Conservation (phyloP, 1,284 basidiomycete species). For the Testicularia cyperi region DNA sequence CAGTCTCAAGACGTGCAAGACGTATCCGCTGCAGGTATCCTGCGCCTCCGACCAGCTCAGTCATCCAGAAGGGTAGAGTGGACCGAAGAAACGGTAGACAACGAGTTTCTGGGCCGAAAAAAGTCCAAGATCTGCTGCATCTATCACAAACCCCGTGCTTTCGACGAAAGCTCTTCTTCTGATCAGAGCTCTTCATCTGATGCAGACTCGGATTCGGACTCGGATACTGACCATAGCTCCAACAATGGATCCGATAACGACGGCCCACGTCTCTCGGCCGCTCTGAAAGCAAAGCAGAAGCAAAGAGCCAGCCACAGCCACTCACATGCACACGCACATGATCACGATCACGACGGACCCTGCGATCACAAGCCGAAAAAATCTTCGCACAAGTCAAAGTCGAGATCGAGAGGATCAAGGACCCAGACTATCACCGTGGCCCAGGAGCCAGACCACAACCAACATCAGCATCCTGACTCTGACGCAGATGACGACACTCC, state of each 20-base stretch:
- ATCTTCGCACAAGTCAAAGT: no score
- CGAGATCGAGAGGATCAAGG: slow-evolving; percentile 1
- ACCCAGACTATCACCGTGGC: slow-evolving; percentile 14
- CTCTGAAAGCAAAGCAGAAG: no score
- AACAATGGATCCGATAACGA: no score
- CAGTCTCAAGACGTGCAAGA: no score
- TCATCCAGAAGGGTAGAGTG: slow-evolving; percentile 43
- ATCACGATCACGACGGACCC: no score
- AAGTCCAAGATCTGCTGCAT: slow-evolving; percentile 59
- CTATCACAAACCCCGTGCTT: slow-evolving; percentile 55
- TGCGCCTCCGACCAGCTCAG: slow-evolving; percentile 11
- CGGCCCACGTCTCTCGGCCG: no score
- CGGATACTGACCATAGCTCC: not conserved
- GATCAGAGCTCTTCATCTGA: slow-evolving; percentile 12
- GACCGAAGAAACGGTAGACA: slow-evolving; percentile 53
- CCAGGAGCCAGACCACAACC: not conserved
- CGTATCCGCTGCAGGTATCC: slow-evolving; percentile 6
- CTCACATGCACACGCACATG: no score
- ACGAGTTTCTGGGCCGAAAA: slow-evolving; percentile 51
- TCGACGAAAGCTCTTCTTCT: slow-evolving; percentile 49
- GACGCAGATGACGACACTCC: not conserved
- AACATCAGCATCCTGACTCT: slow-evolving; percentile 1
- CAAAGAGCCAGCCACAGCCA: no score
- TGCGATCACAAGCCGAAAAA: no score
- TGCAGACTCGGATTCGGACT: not conserved